A percentile compares a stretch with the other conserved stretches of the same genome.
These are phyloP conservation scores for Euclidium syriacum DNA, from an alignment of 345 rosid genomes.

Conservation along the genomic window DNA sequence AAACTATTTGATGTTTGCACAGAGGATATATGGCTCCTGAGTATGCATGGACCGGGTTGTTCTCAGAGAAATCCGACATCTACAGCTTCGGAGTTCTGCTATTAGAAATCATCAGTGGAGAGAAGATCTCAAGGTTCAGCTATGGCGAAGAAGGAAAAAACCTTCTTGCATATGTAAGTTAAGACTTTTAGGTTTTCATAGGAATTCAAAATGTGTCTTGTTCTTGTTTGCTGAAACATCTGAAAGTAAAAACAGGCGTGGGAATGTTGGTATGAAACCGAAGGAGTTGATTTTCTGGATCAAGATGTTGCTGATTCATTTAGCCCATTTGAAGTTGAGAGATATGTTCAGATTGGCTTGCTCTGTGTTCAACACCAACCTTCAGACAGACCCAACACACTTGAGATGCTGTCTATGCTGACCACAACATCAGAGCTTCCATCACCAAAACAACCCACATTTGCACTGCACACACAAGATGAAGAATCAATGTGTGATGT, in stretches of 20 bases:
- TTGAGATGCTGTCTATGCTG: conserved; percentile 8
- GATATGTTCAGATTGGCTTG: conserved; percentile 18
- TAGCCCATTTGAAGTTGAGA: not conserved
- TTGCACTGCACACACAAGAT: not conserved
- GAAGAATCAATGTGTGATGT: not conserved
- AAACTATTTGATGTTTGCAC: not conserved
- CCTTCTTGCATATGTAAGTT: conserved; percentile 21
- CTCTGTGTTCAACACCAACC: conserved; percentile 14
- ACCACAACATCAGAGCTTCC: conserved; percentile 7
- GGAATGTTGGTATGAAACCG: conserved; percentile 11
- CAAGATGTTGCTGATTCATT: not conserved
- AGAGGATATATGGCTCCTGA: conserved; percentile 46
- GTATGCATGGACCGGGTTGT: conserved; percentile 41
- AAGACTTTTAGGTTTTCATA: not conserved
- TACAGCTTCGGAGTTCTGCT: conserved; percentile 43
- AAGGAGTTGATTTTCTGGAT: conserved; percentile 11
- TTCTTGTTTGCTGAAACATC: not conserved
- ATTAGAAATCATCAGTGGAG: conserved; percentile 17
- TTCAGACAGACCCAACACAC: conserved; percentile 6
- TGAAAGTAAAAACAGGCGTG: not conserved
- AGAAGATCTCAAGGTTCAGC: conserved; percentile 17
- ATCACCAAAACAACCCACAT: conserved; percentile 9
- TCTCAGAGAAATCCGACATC: conserved; percentile 41
- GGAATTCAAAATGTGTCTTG: not conserved
- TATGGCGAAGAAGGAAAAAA: not conserved